These are phyloP conservation scores for Penicillium sp. DNA, from an alignment of 2,329 filamentous ascomycete genomes.

Conservation along the genomic window DNA sequence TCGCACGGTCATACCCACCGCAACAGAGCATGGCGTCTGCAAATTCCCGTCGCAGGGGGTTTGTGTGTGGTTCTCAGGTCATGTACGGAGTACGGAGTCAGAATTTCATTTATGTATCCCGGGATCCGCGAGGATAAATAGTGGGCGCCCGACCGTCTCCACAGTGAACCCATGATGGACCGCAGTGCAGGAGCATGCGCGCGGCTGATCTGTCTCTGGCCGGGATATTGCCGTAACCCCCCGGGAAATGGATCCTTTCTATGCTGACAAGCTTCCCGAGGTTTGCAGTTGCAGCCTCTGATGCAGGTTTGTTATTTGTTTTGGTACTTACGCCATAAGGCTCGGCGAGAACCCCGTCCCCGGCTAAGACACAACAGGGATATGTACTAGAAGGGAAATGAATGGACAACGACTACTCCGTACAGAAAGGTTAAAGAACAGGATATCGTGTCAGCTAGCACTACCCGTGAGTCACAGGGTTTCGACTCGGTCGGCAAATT, in stretches of 20 bases:
- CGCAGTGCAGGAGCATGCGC: conserved; percentile 16
- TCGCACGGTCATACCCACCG: conserved; percentile 13
- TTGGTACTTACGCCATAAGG: neutral
- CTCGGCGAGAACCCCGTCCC: neutral
- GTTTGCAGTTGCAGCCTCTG: neutral
- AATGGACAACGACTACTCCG: neutral
- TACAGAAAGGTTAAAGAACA: neutral
- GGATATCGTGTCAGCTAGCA: neutral
- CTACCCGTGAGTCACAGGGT: neutral
- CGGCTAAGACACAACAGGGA: neutral
- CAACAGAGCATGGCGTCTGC: conserved; percentile 12
- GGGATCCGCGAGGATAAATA: conserved; percentile 4
- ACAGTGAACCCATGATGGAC: conserved; percentile 12
- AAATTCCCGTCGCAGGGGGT: conserved; percentile 9
- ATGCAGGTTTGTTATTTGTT: neutral
- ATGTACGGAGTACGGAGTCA: no score
- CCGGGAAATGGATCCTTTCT: conserved; percentile 3
- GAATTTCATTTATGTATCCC: conserved; percentile 3
- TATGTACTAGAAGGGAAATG: neutral
- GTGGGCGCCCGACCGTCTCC: conserved; percentile 14
- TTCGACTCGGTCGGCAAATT: conserved; percentile 9
- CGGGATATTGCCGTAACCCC: conserved; percentile 5
- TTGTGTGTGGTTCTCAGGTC: neutral
- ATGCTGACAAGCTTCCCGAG: conserved; percentile 3
- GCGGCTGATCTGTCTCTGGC: conserved; percentile 19